Percentiles rank a stretch among this genome's conserved stretches.
Evolutionary conservation across 2,329 filamentous ascomycete species (phyloP).

Genomic region (Neoscytalidium dimidiatum): DNA sequence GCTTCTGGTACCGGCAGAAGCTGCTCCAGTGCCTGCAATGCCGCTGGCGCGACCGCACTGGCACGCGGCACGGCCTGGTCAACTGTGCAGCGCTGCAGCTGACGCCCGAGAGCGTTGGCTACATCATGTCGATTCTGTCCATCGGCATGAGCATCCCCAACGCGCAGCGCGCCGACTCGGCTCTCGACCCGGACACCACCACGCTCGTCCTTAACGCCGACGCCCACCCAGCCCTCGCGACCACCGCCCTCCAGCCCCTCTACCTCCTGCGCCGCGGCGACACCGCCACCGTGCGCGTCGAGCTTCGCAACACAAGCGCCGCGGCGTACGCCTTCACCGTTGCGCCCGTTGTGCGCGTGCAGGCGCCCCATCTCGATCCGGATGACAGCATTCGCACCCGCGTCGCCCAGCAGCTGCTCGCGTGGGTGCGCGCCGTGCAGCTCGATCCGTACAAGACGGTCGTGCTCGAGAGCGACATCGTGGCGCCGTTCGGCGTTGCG

Average conservation of each 20-base stretch:
- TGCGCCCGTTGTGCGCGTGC: constrained; percentile 3
- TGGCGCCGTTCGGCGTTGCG: constrained; percentile 3
- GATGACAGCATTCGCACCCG: constrained; percentile 8
- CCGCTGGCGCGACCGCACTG: constrained; percentile 65
- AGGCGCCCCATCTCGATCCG: neutral
- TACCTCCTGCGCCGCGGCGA: constrained; percentile 13
- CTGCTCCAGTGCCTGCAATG: constrained; percentile 72
- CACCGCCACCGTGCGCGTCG: neutral
- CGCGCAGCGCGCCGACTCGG: neutral
- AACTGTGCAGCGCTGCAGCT: constrained; percentile 77
- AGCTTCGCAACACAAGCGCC: constrained; percentile 10
- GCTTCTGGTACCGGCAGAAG: constrained; percentile 88
- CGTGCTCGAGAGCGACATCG: constrained; percentile 8
- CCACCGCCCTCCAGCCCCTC: constrained; percentile 1
- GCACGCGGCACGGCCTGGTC: constrained; percentile 63
- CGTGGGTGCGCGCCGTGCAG: neutral
- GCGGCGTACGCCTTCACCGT: constrained; percentile 8
- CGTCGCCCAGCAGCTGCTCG: constrained; percentile 15
- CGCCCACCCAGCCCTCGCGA: neutral
- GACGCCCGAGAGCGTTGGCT: constrained; percentile 77
- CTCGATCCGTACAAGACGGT: constrained; percentile 1
- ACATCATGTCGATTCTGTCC: constrained; percentile 66
- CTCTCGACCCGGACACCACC: neutral
- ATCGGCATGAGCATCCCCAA: constrained; percentile 60
- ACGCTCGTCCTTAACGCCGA: constrained; percentile 27